Percentiles rank a stretch among this genome's conserved stretches.
Evolutionary conservation across 2,329 filamentous ascomycete genomes (phyloP).

Genomic region (Pleoardoris graminearum): DNA sequence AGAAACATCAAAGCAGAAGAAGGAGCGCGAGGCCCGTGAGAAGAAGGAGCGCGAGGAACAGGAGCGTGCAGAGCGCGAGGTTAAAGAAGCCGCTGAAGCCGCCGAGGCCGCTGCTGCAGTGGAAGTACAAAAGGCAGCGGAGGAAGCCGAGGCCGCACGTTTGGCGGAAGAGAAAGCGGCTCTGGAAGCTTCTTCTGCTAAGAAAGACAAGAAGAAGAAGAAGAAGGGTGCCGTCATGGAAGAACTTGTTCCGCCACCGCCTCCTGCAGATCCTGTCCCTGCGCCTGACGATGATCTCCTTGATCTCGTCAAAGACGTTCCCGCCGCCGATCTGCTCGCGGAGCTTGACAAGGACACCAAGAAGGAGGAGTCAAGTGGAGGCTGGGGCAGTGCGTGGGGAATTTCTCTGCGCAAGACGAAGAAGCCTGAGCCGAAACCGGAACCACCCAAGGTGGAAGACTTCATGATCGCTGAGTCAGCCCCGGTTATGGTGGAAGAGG

Average conservation of each 20-base stretch:
- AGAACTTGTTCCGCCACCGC: conserved; percentile 26
- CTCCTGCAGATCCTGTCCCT: conserved; percentile 15
- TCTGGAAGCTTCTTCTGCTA: conserved; percentile 21
- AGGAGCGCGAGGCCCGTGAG: conserved; percentile 21
- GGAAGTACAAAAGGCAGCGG: conserved; percentile 33
- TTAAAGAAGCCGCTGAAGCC: conserved; percentile 33
- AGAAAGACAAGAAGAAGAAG: conserved; percentile 40
- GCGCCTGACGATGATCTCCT: conserved; percentile 37
- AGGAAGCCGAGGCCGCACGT: conserved; percentile 36
- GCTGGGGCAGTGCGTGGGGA: conserved; percentile 51
- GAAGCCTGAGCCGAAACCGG: conserved; percentile 51
- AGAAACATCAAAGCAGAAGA: conserved; percentile 26
- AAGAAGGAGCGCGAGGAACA: conserved; percentile 30
- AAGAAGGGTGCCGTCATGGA: conserved; percentile 39
- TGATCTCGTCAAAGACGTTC: conserved; percentile 40
- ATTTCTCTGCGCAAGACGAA: conserved; percentile 51
- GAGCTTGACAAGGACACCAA: conserved; percentile 44
- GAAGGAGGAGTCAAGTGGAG: conserved; percentile 34
- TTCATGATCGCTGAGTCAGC: conserved; percentile 36
- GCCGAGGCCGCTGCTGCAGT: conserved; percentile 42
- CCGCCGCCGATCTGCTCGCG: conserved; percentile 37
- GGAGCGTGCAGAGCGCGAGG: conserved; percentile 34
- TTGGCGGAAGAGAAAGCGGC: conserved; percentile 41
- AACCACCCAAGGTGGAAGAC: conserved; percentile 43
- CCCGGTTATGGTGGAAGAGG: conserved; percentile 48